Conservation (phyloP, 2,329 filamentous ascomycete species). For the Fulvia fulva region DNA sequence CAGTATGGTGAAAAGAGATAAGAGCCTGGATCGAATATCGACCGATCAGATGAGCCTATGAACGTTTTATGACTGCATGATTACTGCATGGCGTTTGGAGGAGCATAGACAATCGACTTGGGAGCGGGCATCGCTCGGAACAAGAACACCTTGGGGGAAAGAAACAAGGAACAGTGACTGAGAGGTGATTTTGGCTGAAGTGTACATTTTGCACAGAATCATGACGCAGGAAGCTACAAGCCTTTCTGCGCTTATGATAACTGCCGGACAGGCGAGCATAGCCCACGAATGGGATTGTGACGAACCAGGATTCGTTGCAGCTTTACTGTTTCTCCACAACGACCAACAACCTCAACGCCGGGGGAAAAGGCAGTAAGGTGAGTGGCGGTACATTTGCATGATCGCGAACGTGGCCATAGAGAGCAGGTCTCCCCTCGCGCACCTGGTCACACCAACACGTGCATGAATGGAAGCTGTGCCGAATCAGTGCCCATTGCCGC, state of each 20-base stretch:
- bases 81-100: constrained; percentile 10
- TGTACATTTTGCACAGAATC: constrained; percentile 5
- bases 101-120: neutral
- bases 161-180: neutral
- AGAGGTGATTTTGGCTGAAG: neutral
- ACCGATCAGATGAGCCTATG: constrained; percentile 71
- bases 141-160: neutral
- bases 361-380: neutral
- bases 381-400: neutral
- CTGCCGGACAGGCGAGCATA: neutral
- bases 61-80: constrained; percentile 25
- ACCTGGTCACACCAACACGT: neutral
- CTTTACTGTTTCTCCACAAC: neutral
- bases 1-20: constrained; percentile 67
- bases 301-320: neutral
- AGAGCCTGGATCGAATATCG: constrained; percentile 71
- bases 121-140: neutral
- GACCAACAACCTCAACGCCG: neutral
- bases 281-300: neutral
- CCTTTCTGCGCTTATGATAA: neutral
- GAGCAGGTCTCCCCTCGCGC: neutral
- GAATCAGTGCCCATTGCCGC: neutral
- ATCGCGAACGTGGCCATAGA: neutral
- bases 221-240: neutral
- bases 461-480: neutral